These are phyloP conservation scores for Anisodus tanguticus DNA, from an alignment of 257 asterid species.

Conservation along the genomic window DNA sequence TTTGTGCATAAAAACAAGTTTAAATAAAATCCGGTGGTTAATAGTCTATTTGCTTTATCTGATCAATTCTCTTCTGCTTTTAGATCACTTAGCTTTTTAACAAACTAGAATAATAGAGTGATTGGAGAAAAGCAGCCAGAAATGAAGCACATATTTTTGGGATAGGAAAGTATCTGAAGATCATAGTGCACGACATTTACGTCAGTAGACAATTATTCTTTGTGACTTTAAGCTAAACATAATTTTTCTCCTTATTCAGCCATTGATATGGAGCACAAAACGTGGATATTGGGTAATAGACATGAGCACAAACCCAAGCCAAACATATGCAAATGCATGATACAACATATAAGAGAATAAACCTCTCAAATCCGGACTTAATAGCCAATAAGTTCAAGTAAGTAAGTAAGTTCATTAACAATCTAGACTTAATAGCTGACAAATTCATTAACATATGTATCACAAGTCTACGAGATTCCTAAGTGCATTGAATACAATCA, in stretches of 20 bases:
- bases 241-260: neutral
- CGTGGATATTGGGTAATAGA: too few relatives aligned
- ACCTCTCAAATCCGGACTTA: too few relatives aligned
- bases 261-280: neutral
- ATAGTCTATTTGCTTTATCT: neutral
- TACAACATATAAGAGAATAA: too few relatives aligned
- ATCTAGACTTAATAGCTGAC: too few relatives aligned
- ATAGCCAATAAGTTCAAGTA: too few relatives aligned
- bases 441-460: too few relatives aligned
- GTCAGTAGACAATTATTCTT: neutral
- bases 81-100: neutral
- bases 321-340: too few relatives aligned
- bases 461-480: too few relatives aligned
- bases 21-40: neutral
- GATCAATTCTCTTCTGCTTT: neutral
- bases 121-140: neutral
- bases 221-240: neutral
- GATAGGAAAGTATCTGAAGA: neutral
- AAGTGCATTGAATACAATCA: too few relatives aligned
- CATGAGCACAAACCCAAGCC: too few relatives aligned
- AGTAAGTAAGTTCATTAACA: too few relatives aligned
- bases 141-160: neutral
- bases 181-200: neutral
- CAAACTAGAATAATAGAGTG: neutral
- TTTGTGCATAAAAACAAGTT: constrained; percentile 23